Base-by-base conservation (phyloP, 2,329 filamentous ascomycete genomes). In the Beauveria sp. region DNA sequence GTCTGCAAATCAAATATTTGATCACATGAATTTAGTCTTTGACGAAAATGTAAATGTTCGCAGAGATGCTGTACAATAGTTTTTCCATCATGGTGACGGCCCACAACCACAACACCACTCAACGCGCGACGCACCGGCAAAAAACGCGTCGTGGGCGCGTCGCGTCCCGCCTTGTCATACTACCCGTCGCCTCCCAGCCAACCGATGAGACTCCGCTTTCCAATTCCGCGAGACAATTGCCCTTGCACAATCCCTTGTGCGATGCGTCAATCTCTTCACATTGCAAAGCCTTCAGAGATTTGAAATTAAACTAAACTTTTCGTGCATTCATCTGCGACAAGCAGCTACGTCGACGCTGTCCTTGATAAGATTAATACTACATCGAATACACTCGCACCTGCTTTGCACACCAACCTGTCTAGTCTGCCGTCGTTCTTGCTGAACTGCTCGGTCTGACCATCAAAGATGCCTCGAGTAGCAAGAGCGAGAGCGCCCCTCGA, bases 401-500 rank as follows among this genome's bases (percentile, higher is more conserved):
- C 30, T 5, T 40, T 22, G 37, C 16, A 24, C 24, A 34, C 3
- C 30, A 22, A 37, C 12, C 20, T 24, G 50, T 47, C 26, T 28
- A 37, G 8, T 34, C 34, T 30, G 5, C 26, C 26, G 37, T 40
- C 50, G 48, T 43, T 46, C 48, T 30, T 59, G 40, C 50, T 47
- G 28, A 12, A 24, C 22, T 44, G 3, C 20, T 24, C 41, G n/a
- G 26, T 24, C 18, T 12, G 10, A 18, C 10, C 55, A 14, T 10
- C 63, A 67, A 54, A 57, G 2, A 72, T 64, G 66, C 64, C 66
- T 68, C 73, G 61, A 67, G 65, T 65, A 24, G 59, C 66, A 60
- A 68, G 65, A 64, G 65, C 67, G 61, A 66, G 57, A 55, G 55
- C 64, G 22, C 65, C 70, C 46, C 64, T 62, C 52, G 60, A 51